phyloP scores from a whole-genome alignment of 1,284 basidiomycete genomes.

The Leccinum fuscescens region DNA sequence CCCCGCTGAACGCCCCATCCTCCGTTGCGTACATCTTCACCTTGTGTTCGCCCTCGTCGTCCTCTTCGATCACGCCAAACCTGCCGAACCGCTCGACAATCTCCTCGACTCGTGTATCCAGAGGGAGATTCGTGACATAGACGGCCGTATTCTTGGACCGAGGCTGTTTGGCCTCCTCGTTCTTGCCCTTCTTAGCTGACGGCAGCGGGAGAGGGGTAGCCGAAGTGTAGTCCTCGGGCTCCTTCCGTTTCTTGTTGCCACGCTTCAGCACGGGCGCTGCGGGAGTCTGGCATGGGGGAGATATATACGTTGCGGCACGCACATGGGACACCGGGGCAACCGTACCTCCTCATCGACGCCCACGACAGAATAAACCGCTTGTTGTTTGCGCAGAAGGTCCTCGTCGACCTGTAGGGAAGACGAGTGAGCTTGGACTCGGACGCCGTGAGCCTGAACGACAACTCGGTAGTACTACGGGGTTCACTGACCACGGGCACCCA shows the following conservation, averaged over 20 bases:
- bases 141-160: constrained; percentile 90
- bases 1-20: constrained; percentile 90
- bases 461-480: background rate
- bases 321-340: constrained; percentile 2
- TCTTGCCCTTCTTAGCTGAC: constrained; percentile 66
- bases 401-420: background rate
- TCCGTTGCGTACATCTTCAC: constrained; percentile 93
- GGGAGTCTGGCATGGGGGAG: constrained; percentile 56
- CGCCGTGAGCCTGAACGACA: background rate
- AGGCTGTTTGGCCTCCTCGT: constrained; percentile 44
- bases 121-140: constrained; percentile 85
- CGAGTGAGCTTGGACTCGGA: constrained; percentile 3
- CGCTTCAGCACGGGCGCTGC: constrained; percentile 63
- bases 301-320: constrained; percentile 23
- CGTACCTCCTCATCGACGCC: background rate
- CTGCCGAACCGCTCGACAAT: constrained; percentile 82
- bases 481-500: background rate
- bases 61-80: constrained; percentile 91
- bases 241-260: constrained; percentile 22
- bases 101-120: constrained; percentile 74
- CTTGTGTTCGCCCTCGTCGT: constrained; percentile 82
- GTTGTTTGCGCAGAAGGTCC: background rate
- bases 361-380: background rate
- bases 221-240: constrained; percentile 41
- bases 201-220: constrained; percentile 44